Base-by-base conservation (phyloP, 2,329 filamentous ascomycete species). In the Aspergillus clavatus region DNA sequence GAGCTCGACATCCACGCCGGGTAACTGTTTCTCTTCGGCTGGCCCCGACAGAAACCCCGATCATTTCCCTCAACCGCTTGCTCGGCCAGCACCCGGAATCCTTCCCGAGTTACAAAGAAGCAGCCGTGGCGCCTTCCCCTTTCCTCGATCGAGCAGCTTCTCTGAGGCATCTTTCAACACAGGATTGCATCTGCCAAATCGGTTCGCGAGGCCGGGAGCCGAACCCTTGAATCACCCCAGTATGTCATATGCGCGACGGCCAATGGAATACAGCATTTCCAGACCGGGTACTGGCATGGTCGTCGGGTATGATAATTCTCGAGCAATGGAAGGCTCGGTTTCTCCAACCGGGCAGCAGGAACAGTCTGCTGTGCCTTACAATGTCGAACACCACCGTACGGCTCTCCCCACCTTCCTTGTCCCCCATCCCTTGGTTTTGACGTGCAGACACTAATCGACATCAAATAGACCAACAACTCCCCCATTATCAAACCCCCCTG, bases 111-210 rank as follows among this genome's bases (percentile, higher is more conserved):
- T 66, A 38, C 57, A 65, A 39, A 51, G 59, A 44, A 52, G 55
- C 33, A 55, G 55, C 27, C 59, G 60, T 19, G 57, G 48, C 37
- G 49, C 60, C 19, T 63, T 58, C 38, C 54, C 58, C 5, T 60
- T 61, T 28, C 54, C 61, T 16, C 53, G 65, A 37, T 67, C 65
- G 5, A 67, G 62, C 52, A 68, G 65, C 26, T 52, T 68, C 29
- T 68, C 65, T 0, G 65, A 66, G 42, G 48, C 60, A 6, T 60
- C 64, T 6, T 59, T 58, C 44, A 53, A 58, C 38, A 42, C 57
- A 12, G 53, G 59, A 18, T 46, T 66, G 45, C 62, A 61, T 38
- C 51, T 61, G n/a, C 58, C 55, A 4, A 56, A 54, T 21, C 57
- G 59, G 18, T 66, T 57, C 18, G 50, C 59, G 3, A 55, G 57